Conservation (phyloP, 2,329 filamentous ascomycete species). For the Colletotrichum camelliae region DNA sequence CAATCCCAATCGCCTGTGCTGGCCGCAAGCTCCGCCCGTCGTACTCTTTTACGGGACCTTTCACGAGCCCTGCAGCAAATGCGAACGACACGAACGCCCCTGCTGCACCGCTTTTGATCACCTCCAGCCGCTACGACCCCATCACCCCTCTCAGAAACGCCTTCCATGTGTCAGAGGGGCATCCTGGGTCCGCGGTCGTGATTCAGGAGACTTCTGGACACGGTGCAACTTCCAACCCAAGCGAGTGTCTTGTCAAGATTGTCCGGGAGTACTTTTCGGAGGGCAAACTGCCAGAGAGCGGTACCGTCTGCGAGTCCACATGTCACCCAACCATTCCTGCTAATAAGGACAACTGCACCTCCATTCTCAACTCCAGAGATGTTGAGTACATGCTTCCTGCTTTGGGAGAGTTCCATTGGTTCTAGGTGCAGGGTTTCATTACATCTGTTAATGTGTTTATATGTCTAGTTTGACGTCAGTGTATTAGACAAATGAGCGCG, state of each 20-base stretch:
- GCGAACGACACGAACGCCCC: conserved; percentile 27
- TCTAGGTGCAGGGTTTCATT: neutral
- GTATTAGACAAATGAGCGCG: neutral
- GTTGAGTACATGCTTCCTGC: neutral
- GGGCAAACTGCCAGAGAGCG: neutral
- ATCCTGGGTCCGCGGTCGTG: neutral
- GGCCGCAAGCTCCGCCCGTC: conserved; percentile 34
- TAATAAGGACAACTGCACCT: neutral
- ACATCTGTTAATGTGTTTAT: neutral
- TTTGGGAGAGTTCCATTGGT: neutral
- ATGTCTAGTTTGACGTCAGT: fast-evolving
- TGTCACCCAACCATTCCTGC: neutral
- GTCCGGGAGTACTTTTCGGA: neutral
- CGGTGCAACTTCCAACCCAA: conserved; percentile 29
- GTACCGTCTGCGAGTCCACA: neutral
- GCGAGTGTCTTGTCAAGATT: conserved; percentile 14
- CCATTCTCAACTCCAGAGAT: neutral
- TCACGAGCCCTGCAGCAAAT: neutral
- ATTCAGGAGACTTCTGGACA: neutral
- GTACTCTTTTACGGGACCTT: conserved; percentile 33
- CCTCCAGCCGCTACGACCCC: conserved; percentile 41
- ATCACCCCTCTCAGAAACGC: conserved; percentile 43
- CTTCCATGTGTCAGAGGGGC: conserved; percentile 18
- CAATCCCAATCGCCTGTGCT: conserved; percentile 34
- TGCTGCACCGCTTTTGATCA: conserved; percentile 40